Base-by-base conservation (phyloP, 345 rosid genomes). In the Gossypium rotundifolium region DNA sequence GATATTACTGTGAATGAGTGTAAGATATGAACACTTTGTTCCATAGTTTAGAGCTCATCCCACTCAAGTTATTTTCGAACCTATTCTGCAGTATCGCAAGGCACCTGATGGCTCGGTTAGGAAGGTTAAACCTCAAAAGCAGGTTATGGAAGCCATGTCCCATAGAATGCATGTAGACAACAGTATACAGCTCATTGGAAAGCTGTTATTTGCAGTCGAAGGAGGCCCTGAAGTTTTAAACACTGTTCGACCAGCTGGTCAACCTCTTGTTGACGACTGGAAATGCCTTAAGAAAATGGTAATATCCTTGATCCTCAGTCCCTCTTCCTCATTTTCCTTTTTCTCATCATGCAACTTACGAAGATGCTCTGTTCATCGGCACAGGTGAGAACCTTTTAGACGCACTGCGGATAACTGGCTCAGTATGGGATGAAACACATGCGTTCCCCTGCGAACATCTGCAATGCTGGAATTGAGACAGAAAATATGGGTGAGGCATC, bases 361-460 rank as follows among this genome's bases (percentile, higher is more conserved):
- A 59, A 60, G 73, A 16, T 61, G 60, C n/a, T 40, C 53, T 79
- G 1, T 14, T 68, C 57, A 62, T 75, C 44, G 44, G 27, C 67
- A 53, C 83, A 94, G 98, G 97, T 94, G 81, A 85, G 98, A 79
- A 92, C 87, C 58, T 95, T 91, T 65, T 98, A 95, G 84, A 83
- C 74, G 40, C 89, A 90, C 17, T 95, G 99, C 52, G 99, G 99
- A 75, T 89, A 96, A 46, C 76, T 95, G 45, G 85, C 96, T 20
- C 96, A 91, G 75, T 95, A 93, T 7, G 99, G 99, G 71, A 90
- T 95, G 96, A 93, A 91, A 77, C 96, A 95, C 83, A 93, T 90
- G 97, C 90, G 97, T 22, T 89, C 96, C 27, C 18, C 93, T 13
- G 99, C 92, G 53, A 95, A 95, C 86, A 74, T 93, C 8, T 95